Conservation (phyloP, 2,329 filamentous ascomycete genomes). For the Ceratocystis colombiana region DNA sequence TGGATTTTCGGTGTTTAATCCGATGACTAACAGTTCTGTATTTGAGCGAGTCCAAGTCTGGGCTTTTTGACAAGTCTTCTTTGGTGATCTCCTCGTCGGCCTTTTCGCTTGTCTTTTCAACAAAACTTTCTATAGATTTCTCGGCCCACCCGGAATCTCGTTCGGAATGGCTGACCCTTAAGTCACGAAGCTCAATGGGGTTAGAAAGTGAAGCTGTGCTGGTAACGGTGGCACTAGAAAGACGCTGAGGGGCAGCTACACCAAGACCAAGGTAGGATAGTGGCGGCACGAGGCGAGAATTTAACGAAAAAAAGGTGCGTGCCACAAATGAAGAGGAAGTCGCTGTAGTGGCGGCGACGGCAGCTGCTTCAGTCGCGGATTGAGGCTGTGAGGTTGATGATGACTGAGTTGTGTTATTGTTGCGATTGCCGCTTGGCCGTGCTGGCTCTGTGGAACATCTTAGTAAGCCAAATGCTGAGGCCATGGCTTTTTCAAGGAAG, state of each 20-base stretch:
- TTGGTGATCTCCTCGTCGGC: background rate
- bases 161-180: background rate
- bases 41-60: background rate
- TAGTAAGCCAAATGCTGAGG: conserved; percentile 18
- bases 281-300: background rate
- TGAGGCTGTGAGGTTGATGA: conserved; percentile 8
- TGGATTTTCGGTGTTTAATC: background rate
- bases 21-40: background rate
- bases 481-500: conserved; percentile 8
- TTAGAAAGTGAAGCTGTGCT: conserved; percentile 1
- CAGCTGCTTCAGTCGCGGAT: too few relatives aligned
- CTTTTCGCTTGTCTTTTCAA: background rate
- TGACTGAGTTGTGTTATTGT: background rate
- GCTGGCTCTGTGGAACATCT: conserved; percentile 14
- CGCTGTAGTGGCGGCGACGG: background rate
- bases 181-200: conserved; percentile 18
- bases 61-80: background rate
- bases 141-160: background rate
- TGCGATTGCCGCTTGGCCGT: background rate
- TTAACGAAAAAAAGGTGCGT: background rate
- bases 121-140: background rate
- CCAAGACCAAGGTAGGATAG: background rate
- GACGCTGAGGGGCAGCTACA: background rate
- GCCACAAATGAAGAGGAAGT: background rate
- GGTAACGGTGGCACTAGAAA: background rate